Percentiles rank a stretch among this genome's conserved stretches.
Conservation (phyloP, 768 basidiomycete species). For the Cytidiella melzeri region DNA sequence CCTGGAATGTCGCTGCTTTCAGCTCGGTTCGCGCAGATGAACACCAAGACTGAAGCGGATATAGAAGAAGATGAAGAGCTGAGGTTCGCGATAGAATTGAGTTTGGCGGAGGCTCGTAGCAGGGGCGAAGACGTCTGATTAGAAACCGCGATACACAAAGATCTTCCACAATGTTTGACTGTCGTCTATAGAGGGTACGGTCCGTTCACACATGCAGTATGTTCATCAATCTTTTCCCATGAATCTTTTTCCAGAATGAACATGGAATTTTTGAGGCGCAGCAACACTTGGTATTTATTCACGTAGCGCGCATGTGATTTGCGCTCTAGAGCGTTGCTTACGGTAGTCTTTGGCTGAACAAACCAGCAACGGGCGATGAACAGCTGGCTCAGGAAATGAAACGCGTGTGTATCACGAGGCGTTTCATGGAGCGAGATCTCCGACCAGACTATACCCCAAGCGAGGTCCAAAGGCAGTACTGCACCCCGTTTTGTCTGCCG, state of each 20-base stretch:
- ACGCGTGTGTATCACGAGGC: background rate
- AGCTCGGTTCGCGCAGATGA: conserved; percentile 2
- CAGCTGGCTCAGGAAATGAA: too few species aligned
- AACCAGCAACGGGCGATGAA: too few species aligned
- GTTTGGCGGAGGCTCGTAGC: conserved; percentile 57
- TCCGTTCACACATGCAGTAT: background rate
- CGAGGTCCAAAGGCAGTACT: background rate
- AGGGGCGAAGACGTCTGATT: conserved; percentile 22
- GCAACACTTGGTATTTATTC: too few species aligned
- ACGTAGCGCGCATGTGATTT: too few species aligned
- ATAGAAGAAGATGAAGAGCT: conserved; percentile 60
- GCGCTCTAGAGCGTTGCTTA: too few species aligned
- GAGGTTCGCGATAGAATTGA: conserved; percentile 59
- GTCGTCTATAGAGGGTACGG: background rate
- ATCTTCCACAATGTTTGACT: background rate
- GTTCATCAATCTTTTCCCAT: too few species aligned
- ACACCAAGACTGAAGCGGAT: background rate
- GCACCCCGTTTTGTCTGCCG: background rate
- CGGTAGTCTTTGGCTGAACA: too few species aligned
- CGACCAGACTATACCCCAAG: background rate
- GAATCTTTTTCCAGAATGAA: background rate
- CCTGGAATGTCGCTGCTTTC: conserved; percentile 9
- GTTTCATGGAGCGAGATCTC: background rate
- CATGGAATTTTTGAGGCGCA: too few species aligned
- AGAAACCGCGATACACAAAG: too few species aligned